These are phyloP conservation scores for Neoconidiobolus thromboides DNA, from an alignment of 371 early-diverging fungal species.

Conservation along the genomic window DNA sequence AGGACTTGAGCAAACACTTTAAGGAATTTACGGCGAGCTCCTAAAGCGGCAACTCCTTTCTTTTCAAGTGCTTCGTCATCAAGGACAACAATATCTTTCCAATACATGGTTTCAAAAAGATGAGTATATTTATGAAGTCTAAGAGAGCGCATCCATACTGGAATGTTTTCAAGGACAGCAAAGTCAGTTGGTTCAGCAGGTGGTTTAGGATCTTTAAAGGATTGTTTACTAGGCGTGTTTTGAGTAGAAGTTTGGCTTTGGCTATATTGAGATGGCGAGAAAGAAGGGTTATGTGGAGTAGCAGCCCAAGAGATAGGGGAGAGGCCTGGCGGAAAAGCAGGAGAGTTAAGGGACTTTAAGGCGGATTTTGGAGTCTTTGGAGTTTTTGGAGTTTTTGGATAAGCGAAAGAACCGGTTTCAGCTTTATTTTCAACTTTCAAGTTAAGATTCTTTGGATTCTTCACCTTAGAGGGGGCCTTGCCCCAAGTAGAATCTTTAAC, in stretches of 20 bases:
- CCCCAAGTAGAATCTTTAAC: no score
- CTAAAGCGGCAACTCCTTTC: conserved; percentile 80
- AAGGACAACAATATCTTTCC: conserved; percentile 68
- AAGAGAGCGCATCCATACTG: conserved; percentile 73
- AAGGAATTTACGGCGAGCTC: conserved; percentile 84
- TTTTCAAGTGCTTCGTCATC: conserved; percentile 61
- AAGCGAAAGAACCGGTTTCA: no score
- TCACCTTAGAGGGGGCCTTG: not conserved
- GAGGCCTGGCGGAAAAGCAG: not conserved
- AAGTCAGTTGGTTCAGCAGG: conserved; percentile 1
- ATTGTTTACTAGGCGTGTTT: not conserved
- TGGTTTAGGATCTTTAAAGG: not conserved
- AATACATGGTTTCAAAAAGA: conserved; percentile 67
- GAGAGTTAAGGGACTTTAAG: no score
- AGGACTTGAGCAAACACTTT: conserved; percentile 87
- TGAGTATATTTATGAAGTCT: conserved; percentile 88
- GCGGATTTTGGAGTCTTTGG: no score
- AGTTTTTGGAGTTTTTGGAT: no score
- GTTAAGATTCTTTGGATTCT: conserved; percentile 1
- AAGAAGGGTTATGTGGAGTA: not conserved
- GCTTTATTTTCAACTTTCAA: not conserved
- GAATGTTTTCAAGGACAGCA: conserved; percentile 21
- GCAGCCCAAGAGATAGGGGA: conserved; percentile 4
- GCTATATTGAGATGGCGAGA: not conserved
- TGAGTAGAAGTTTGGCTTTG: not conserved